Evolutionary conservation across 2,329 filamentous ascomycete species (phyloP), one percentile per base, ranked within the genome.

Genomic region (Neopestalotiopsis rosae): DNA sequence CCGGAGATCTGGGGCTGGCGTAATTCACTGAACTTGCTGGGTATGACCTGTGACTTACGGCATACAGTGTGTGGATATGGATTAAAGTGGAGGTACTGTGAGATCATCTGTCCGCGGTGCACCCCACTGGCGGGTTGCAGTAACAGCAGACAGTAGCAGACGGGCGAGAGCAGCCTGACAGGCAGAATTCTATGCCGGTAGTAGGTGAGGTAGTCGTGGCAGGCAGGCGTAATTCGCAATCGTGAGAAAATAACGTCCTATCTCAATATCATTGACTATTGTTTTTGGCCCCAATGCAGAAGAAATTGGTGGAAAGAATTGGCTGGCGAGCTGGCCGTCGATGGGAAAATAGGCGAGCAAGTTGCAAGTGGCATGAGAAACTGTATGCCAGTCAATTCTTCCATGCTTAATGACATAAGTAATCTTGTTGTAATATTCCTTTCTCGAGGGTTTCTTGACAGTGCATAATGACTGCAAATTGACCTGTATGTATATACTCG

Each of bases 1-100:
- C 61, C 61, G 61, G 61, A 64, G 61, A 52, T 42, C 34, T 49
- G 61, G 61, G 28, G 61, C 40, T 64, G 20, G 40, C 40, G 61
- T 64, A 32, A 40, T 42, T 34, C n/a, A 52, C n/a, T 30, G 38
- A 12, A 64, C 42, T 9, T 64, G 59, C 30, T 34, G 28, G 30
- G 32, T 62, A 62, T 30, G 34, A 40, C 32, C 59, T 45, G 28
- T 42, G 61, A 34, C 61, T 52, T 52, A 20, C 45, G 45, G 45
- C 17, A 52, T 10, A 24, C 45, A 52, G 17, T 52, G 45, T 17
- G 45, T 24, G 45, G 45, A 20, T 52, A 52, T 17, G 45, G 45
- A 52, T 52, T 52, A 52, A 49, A 64, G 61, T 64, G 61, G 59
- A 38, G 30, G 24, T 20, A 28, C 45, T 52, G 45, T 59, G 57